These are phyloP conservation scores for Fusarium pseudograminearum DNA, from an alignment of 2,329 filamentous ascomycete genomes.

Conservation along the genomic window DNA sequence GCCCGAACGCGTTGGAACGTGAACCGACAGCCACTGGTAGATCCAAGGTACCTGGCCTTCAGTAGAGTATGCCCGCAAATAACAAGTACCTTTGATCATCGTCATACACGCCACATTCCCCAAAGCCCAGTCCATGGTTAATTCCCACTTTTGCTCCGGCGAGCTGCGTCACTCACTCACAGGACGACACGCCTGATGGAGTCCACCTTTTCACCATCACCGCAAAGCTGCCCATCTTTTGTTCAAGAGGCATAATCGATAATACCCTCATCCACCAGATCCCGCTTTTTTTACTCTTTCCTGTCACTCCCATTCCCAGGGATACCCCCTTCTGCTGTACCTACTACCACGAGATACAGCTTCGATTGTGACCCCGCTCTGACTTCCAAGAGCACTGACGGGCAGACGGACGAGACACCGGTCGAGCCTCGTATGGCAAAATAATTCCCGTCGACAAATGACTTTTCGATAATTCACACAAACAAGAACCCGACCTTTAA, in stretches of 20 bases:
- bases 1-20: constrained; percentile 21
- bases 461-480: constrained; percentile 36
- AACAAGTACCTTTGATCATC: constrained; percentile 36
- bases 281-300: constrained; percentile 17
- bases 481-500: constrained; percentile 31
- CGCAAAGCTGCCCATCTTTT: constrained; percentile 15
- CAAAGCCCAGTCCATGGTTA: constrained; percentile 12
- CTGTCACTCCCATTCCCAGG: constrained; percentile 2
- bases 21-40: constrained; percentile 11
- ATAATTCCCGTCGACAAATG: constrained; percentile 40
- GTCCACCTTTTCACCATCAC: constrained; percentile 35
- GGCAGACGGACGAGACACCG: constrained; percentile 16
- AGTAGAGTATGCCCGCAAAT: background rate
- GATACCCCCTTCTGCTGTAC: constrained; percentile 8
- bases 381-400: background rate
- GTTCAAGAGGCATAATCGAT: constrained; percentile 20
- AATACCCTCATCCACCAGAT: constrained; percentile 33
- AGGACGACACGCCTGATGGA: constrained; percentile 25
- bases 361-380: constrained; percentile 24
- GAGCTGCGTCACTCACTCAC: constrained; percentile 40
- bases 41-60: background rate
- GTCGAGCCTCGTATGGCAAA: constrained; percentile 43
- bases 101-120: constrained; percentile 47
- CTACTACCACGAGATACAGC: background rate
- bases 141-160: constrained; percentile 47